Conservation (phyloP, 805 yeast species). For the Kluyveromyces starmeri region DNA sequence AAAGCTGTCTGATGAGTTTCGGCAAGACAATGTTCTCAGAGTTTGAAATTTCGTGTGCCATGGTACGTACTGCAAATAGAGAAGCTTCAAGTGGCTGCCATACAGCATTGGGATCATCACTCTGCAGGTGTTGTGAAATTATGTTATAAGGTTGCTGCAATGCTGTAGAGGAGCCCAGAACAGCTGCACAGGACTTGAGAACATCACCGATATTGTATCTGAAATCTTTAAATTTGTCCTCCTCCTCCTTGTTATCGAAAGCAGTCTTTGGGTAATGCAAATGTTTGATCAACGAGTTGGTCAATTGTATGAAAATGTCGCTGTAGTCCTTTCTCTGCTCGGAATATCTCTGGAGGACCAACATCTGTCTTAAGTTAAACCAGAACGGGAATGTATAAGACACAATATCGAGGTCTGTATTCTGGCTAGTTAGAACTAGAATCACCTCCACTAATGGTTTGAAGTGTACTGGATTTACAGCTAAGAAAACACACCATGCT, state of each 20-base stretch:
- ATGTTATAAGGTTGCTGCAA: slow-evolving; percentile 59
- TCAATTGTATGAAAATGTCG: slow-evolving; percentile 19
- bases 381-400: slow-evolving; percentile 89
- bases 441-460: slow-evolving; percentile 66
- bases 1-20: slow-evolving; percentile 40
- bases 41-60: slow-evolving; percentile 83
- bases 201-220: slow-evolving; percentile 97
- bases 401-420: slow-evolving; percentile 80
- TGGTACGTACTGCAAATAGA: slow-evolving; percentile 77
- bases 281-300: slow-evolving; percentile 45
- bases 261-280: slow-evolving; percentile 60
- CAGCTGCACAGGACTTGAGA: slow-evolving; percentile 89
- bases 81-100: slow-evolving; percentile 94
- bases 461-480: slow-evolving; percentile 60
- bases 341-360: slow-evolving; percentile 26
- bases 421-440: slow-evolving; percentile 59
- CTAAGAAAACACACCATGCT: slow-evolving; percentile 85
- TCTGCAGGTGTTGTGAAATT: slow-evolving; percentile 35
- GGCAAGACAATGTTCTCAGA: slow-evolving; percentile 64
- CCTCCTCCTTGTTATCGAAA: slow-evolving; percentile 70
- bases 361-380: slow-evolving; percentile 68
- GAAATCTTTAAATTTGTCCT: slow-evolving; percentile 88
- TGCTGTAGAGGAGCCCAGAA: slow-evolving; percentile 69
- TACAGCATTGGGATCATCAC: slow-evolving; percentile 25
- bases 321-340: slow-evolving; percentile 19